Base-by-base conservation (phyloP, 2,329 filamentous ascomycete genomes). In the Fusarium xylarioides region DNA sequence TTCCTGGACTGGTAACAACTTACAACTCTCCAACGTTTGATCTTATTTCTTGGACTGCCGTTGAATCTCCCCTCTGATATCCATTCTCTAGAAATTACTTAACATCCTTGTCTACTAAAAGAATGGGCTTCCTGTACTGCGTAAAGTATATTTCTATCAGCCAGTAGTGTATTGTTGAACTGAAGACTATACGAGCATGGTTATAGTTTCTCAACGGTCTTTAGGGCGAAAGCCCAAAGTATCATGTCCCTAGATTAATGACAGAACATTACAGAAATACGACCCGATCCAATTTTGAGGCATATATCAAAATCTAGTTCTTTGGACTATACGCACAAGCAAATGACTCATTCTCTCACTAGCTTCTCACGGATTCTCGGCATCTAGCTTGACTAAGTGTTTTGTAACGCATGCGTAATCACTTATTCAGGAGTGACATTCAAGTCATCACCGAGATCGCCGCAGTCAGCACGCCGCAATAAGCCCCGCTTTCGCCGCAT, bases 381-480 rank as follows among this genome's bases (percentile, higher is more conserved):
- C 34, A n/a, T 40, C 50, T 54, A 54, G 15, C 5, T 40, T 28
- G 19, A 40, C 50, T n/a, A 40, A 54, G 11, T 30, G 15, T n/a
- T 14, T 12, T 28, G 14, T 54, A n/a, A 28, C 2, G 50, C 26
- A 54, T 14, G 34, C 26, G 50, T 30, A 40, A 40, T 28, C 50
- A n/a, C 16, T 54, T n/a, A 38, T 7, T 28, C 34, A 34, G 15
- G 34, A 21, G 12, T 52, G 40, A 40, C 38, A 19, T 44, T 50
- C 30, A 42, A 23, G 12, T 28, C 6, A 19, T 47, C 21, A 34
- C 63, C 63, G 32, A 46, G 38, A 28, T 46, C 50, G 43, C 55
- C 66, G 63, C 63, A 30, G 30, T 23, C 23, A 43, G 34, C 43
- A 7, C 38, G 49, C 63, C 66, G 66, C 66, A 43, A 42, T 11